Evolutionary conservation across 1,284 basidiomycete species (phyloP).

Genomic region (Waitea zeae): DNA sequence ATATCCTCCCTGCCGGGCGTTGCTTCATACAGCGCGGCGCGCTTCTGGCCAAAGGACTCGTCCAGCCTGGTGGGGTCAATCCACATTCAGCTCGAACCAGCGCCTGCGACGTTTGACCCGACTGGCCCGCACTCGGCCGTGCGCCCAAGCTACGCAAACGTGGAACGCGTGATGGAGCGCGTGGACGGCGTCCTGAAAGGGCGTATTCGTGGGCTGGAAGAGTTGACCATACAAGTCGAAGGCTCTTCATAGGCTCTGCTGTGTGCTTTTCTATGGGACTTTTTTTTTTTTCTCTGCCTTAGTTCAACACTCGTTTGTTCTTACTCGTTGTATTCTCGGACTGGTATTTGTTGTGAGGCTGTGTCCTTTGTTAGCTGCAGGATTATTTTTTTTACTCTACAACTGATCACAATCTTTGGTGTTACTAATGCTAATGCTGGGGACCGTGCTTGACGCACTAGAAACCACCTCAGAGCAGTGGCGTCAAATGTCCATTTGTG

Average conservation of each 20-base stretch:
- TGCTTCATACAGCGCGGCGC: constrained; percentile 60
- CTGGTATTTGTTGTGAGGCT: no score
- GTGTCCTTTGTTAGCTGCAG: no score
- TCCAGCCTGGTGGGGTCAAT: constrained; percentile 79
- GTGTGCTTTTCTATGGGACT: no score
- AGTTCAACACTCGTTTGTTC: neutral
- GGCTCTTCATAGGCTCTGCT: neutral
- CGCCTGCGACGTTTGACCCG: constrained; percentile 36
- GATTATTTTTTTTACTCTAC: no score
- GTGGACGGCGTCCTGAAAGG: constrained; percentile 58
- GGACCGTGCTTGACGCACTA: no score
- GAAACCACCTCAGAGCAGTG: no score
- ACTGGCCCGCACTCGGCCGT: constrained; percentile 29
- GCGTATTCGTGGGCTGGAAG: constrained; percentile 64
- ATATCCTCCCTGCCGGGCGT: constrained; percentile 58
- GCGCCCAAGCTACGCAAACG: constrained; percentile 32
- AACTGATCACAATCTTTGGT: no score
- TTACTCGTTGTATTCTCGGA: neutral
- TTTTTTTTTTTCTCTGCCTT: neutral
- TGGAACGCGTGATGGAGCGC: constrained; percentile 57
- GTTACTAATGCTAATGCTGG: no score
- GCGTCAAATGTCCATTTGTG: no score
- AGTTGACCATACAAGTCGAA: constrained; percentile 78
- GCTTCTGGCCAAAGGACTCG: constrained; percentile 96
- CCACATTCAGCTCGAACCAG: constrained; percentile 62